Evolutionary conservation across 331 rosid genomes (phyloP).

Genomic region (Prunus yedoensis): DNA sequence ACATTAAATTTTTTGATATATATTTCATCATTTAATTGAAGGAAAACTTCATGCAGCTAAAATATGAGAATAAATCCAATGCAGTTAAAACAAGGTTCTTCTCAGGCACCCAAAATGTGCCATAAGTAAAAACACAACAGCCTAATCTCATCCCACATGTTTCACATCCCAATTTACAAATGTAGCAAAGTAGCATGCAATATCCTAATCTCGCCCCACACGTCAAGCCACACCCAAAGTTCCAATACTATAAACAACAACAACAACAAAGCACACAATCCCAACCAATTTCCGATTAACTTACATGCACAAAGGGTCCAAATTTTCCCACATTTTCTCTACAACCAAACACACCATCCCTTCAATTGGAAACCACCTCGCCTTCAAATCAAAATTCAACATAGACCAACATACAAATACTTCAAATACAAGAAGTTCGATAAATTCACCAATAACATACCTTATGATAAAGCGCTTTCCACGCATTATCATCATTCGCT

Average conservation of each 20-base stretch:
- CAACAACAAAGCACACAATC: not conserved
- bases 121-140: not conserved
- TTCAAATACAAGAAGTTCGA: not conserved
- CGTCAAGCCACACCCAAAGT: not conserved
- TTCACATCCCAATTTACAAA: constrained; percentile 3
- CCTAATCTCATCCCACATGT: constrained; percentile 7
- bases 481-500: constrained; percentile 96
- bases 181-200: not conserved
- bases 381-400: not conserved
- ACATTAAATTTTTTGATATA: too few species aligned
- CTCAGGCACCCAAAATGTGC: not conserved
- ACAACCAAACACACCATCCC: not conserved
- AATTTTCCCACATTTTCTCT: constrained; percentile 5
- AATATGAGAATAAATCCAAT: not conserved
- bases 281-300: not conserved
- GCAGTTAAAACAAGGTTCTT: not conserved
- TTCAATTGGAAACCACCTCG: not conserved
- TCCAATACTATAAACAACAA: not conserved
- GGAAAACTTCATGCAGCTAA: too few species aligned
- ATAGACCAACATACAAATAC: not conserved
- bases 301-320: not conserved
- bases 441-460: constrained; percentile 23
- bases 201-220: constrained; percentile 5
- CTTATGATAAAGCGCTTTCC: constrained; percentile 99
- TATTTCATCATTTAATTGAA: not conserved